These are phyloP conservation scores for Kodamaea fukazawae DNA, from an alignment of 805 yeast species.

Conservation along the genomic window DNA sequence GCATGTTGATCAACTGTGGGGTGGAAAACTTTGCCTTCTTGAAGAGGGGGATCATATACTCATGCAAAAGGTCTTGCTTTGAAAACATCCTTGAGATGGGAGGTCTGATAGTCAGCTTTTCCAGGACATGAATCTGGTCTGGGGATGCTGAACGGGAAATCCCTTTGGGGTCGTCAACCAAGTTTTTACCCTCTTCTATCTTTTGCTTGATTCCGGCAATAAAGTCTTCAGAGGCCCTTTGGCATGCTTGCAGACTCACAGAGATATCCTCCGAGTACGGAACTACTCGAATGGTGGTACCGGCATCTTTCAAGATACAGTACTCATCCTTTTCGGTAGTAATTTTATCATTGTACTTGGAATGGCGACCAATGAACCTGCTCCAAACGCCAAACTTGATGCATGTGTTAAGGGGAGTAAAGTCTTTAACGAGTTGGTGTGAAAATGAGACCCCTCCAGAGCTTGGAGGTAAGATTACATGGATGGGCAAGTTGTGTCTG, in stretches of 20 bases:
- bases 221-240: neutral
- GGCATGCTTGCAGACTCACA: neutral
- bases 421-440: slow-evolving; percentile 22
- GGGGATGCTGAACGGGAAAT: too few species aligned
- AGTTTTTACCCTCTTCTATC: slow-evolving; percentile 1
- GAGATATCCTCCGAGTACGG: neutral
- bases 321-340: slow-evolving; percentile 34
- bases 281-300: slow-evolving; percentile 26
- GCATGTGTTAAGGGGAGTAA: slow-evolving; percentile 24
- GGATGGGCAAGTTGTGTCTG: slow-evolving; percentile 17
- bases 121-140: too few species aligned
- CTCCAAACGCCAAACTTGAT: slow-evolving; percentile 33
- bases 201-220: slow-evolving; percentile 1
- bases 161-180: too few species aligned
- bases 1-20: slow-evolving; percentile 7
- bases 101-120: too few species aligned
- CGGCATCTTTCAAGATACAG: slow-evolving; percentile 33
- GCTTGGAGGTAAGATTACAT: slow-evolving; percentile 37
- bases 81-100: too few species aligned
- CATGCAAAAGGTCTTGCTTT: neutral
- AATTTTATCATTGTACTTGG: slow-evolving; percentile 29
- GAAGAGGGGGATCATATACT: slow-evolving; percentile 4
- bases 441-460: slow-evolving; percentile 20
- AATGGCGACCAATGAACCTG: slow-evolving; percentile 38
- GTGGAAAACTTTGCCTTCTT: slow-evolving; percentile 3